These are phyloP conservation scores for Sarocladiaceae sp. DNA, from an alignment of 2,329 filamentous ascomycete species.

Conservation along the genomic window DNA sequence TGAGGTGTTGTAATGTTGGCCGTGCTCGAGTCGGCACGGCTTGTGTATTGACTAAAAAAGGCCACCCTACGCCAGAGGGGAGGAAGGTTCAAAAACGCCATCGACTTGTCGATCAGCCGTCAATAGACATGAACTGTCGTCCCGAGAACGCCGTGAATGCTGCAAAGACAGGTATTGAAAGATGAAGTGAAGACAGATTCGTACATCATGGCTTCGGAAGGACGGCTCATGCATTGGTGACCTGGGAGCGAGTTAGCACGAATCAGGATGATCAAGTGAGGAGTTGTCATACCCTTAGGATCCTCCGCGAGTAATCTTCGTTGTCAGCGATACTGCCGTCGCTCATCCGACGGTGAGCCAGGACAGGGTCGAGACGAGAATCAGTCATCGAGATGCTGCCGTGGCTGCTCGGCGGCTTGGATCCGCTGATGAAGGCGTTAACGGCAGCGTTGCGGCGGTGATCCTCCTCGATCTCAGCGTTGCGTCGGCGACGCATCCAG, in stretches of 20 bases:
- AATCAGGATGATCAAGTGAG: neutral
- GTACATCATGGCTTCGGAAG: conserved; percentile 19
- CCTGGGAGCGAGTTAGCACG: conserved; percentile 31
- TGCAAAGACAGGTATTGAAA: conserved; percentile 17
- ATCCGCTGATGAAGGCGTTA: conserved; percentile 67
- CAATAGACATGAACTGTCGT: conserved; percentile 33
- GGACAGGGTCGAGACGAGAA: conserved; percentile 79
- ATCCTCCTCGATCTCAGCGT: conserved; percentile 76
- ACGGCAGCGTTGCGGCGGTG: conserved; percentile 77
- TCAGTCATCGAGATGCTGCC: conserved; percentile 71
- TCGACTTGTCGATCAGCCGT: conserved; percentile 27
- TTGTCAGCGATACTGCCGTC: conserved; percentile 97
- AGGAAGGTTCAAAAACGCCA: conserved; percentile 24
- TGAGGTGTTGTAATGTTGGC: conserved; percentile 14
- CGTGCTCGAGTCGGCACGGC: conserved; percentile 10
- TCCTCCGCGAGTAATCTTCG: conserved; percentile 92
- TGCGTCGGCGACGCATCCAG: conserved; percentile 69
- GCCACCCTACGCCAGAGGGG: conserved; percentile 28
- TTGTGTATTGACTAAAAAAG: conserved; percentile 18
- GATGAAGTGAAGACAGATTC: conserved; percentile 29
- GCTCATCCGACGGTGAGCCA: conserved; percentile 80
- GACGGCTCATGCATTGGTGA: conserved; percentile 53
- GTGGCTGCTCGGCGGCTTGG: conserved; percentile 56
- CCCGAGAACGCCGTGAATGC: conserved; percentile 40
- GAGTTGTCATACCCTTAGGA: conserved; percentile 70